Conservation (phyloP, 768 basidiomycete genomes). For the Dictyophora rubrovolvata region DNA sequence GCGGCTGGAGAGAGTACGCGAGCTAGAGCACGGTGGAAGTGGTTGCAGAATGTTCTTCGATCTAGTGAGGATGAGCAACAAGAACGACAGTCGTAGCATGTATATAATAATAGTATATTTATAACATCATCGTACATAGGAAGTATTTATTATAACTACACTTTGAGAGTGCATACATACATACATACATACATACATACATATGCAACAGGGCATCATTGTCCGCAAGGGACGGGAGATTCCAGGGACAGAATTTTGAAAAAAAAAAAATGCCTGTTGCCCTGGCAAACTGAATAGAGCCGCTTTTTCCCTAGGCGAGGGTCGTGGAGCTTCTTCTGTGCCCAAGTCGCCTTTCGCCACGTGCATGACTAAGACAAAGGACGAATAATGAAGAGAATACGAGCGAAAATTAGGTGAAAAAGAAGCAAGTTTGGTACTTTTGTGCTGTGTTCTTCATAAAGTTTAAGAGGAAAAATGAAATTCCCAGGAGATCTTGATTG, state of each 20-base stretch:
- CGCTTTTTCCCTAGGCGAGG: no score
- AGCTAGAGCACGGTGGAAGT: conserved; percentile 18
- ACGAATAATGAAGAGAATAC: background rate
- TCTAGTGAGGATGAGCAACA: background rate
- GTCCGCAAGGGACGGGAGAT: background rate
- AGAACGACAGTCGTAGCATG: background rate
- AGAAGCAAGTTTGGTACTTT: no score
- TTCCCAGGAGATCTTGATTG: background rate
- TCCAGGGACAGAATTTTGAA: background rate
- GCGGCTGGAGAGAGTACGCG: background rate
- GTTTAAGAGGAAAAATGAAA: no score
- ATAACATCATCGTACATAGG: no score
- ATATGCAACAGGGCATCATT: background rate
- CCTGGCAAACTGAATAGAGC: background rate
- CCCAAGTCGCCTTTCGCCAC: background rate
- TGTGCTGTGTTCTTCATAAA: no score
- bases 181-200: no score
- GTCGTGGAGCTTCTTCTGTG: no score
- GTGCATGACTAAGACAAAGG: background rate
- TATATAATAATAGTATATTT: background rate
- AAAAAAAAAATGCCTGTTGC: background rate
- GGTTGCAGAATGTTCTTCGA: conserved; percentile 17
- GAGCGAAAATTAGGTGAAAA: no score
- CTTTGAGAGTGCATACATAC: no score
- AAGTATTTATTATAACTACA: no score